Base-by-base conservation (phyloP, 1,139 yeast genomes). In the Taphrina wiesneri region DNA sequence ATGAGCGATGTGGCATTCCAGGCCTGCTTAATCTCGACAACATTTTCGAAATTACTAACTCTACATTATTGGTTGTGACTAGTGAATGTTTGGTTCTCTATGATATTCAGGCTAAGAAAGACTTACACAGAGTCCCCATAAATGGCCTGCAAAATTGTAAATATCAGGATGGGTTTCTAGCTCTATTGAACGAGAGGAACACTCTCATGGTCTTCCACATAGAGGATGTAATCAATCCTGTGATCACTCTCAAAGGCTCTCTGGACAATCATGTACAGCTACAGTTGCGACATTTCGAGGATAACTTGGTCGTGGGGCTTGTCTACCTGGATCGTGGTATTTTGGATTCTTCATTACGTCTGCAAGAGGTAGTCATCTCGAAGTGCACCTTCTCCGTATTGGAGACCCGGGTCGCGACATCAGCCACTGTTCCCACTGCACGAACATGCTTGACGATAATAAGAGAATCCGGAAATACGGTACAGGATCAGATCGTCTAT, bases 331-430 rank as follows among this genome's bases (percentile, higher is more conserved):
- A 39, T 19, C 19, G 39, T 23, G 49, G 59, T 2, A 36, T 54
- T 13, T 3, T 54, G 21, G 49, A 32, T n/a, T 39, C 59, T 1
- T 5, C 23, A 1, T 7, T 54, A 25, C 32, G 34, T 7, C 13
- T 36, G 6, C 59, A 54, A 28, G 59, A 54, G 23, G 7, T 54
- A 13, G 21, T 54, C 34, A 23, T 54, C 11, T 54, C 49, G 1
- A 52, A 30, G 19, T 15, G 26, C 1, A n/a, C 23, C n/a, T 15
- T 17, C 30, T 6, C 46, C 3, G 2, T 36, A 2, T n/a, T 41
- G 13, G 13, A 6, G 11, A 54, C 49, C n/a, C 54, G 54, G 9
- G 15, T 23, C 17, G 39, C 54, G 5, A 28, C 39, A 26, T 49
- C 54, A 11, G 21, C 21, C 11, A 26, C 13, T 3, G 17, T 45